A percentile compares a stretch with the other conserved stretches of the same genome.
phyloP scores from a whole-genome alignment of 164 flowering plant genomes.

The Kingdonia uniflora region DNA sequence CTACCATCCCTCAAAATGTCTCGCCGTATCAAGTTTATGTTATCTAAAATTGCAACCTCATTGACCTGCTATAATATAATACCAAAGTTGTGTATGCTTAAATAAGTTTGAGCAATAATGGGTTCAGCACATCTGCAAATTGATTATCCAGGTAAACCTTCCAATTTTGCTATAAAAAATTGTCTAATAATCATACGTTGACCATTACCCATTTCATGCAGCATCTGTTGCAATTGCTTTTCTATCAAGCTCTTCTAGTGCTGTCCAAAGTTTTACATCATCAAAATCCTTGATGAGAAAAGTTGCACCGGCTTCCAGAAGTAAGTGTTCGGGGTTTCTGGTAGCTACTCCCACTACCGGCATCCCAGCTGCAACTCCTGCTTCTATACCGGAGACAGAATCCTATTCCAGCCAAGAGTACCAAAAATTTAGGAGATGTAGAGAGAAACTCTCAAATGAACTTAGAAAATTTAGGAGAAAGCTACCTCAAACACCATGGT shows the following conservation, averaged over 20 bases:
- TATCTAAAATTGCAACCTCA: too few relatives aligned
- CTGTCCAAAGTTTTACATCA: conserved; percentile 81
- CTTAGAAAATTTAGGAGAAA: not conserved
- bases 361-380: conserved; percentile 96
- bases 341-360: conserved; percentile 76
- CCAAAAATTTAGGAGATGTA: not conserved
- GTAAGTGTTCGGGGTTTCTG: conserved; percentile 57
- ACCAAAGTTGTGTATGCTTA: too few relatives aligned
- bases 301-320: conserved; percentile 67
- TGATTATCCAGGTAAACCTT: too few relatives aligned
- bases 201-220: not conserved
- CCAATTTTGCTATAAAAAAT: too few relatives aligned
- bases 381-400: conserved; percentile 79
- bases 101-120: too few relatives aligned
- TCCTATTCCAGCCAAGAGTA: conserved; percentile 40
- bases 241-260: conserved; percentile 59
- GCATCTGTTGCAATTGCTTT: conserved; percentile 2
- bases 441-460: not conserved
- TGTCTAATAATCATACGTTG: too few relatives aligned
- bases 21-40: too few relatives aligned
- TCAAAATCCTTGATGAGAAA: conserved; percentile 64
- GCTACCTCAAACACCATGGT: conserved; percentile 76
- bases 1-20: too few relatives aligned
- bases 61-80: too few relatives aligned
- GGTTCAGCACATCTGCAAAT: too few relatives aligned